phyloP scores from a whole-genome alignment of 2,329 filamentous ascomycete species.

The Trichoderma afroharzianum region DNA sequence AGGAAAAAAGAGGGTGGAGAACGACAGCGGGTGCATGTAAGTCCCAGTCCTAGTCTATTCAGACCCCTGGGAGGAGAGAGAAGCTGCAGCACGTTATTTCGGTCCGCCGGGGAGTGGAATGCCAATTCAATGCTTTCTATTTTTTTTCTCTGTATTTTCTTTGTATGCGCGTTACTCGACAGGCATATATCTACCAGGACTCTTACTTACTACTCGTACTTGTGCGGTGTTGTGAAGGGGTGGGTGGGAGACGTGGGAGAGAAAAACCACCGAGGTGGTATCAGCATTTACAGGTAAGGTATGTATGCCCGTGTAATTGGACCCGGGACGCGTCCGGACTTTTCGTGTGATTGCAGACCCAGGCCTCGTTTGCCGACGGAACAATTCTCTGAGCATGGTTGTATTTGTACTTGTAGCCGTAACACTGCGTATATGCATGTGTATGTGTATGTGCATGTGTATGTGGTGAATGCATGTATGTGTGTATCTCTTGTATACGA shows the following conservation, averaged over 20 bases:
- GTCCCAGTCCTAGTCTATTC: background rate
- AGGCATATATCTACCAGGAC: background rate
- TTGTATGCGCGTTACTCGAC: background rate
- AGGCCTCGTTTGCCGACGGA: background rate
- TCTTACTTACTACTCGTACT: background rate
- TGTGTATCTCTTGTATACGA: background rate
- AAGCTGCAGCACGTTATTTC: background rate
- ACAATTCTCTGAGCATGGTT: background rate
- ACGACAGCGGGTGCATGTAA: background rate
- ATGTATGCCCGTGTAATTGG: background rate
- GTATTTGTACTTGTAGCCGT: background rate
- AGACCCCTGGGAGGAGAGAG: background rate
- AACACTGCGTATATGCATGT: background rate
- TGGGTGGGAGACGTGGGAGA: background rate
- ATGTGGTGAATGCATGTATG: background rate
- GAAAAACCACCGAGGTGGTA: background rate
- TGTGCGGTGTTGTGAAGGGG: background rate
- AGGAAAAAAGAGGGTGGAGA: background rate
- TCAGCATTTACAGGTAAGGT: background rate
- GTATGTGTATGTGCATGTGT: background rate
- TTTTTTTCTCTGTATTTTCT: background rate
- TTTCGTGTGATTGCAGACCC: background rate
- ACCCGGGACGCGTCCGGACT: background rate
- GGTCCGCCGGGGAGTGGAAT: background rate
- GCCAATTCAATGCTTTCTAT: background rate